Conservation (phyloP, 202 grass and related monocot species). For the Elaeis oleifera region DNA sequence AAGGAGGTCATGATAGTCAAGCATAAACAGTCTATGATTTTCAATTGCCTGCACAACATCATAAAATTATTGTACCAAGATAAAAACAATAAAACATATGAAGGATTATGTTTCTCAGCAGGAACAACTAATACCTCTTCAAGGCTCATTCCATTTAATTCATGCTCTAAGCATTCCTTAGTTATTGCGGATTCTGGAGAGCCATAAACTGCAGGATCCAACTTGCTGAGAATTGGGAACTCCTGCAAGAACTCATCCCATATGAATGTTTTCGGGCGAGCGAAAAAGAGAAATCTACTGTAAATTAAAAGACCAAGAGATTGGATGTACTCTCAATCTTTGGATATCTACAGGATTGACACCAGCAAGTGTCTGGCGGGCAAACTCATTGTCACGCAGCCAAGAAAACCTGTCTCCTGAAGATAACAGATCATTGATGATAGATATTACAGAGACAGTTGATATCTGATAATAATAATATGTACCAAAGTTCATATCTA, state of each 20-base stretch:
- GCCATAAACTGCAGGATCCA: conserved; percentile 38
- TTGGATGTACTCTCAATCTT: conserved; percentile 39
- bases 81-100: neutral
- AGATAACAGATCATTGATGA: conserved; percentile 1
- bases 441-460: neutral
- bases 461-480: neutral
- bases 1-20: conserved; percentile 52
- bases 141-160: conserved; percentile 40
- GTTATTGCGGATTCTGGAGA: conserved; percentile 38
- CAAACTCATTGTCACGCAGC: conserved; percentile 57
- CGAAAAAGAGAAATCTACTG: too few species aligned
- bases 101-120: neutral
- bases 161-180: conserved; percentile 38
- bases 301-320: neutral
- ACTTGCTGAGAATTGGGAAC: conserved; percentile 42
- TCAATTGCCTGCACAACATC: conserved; percentile 31
- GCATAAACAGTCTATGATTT: conserved; percentile 40
- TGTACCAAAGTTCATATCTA: neutral
- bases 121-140: conserved; percentile 27
- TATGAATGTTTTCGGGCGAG: too few species aligned
- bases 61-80: conserved; percentile 1
- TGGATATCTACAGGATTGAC: conserved; percentile 48
- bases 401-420: conserved; percentile 49
- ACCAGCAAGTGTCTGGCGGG: conserved; percentile 44
- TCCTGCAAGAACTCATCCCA: conserved; percentile 23